Percentiles rank a stretch among this genome's conserved stretches.
Conservation (phyloP, 371 early-diverging fungal genomes). For the Mycotypha africana region DNA sequence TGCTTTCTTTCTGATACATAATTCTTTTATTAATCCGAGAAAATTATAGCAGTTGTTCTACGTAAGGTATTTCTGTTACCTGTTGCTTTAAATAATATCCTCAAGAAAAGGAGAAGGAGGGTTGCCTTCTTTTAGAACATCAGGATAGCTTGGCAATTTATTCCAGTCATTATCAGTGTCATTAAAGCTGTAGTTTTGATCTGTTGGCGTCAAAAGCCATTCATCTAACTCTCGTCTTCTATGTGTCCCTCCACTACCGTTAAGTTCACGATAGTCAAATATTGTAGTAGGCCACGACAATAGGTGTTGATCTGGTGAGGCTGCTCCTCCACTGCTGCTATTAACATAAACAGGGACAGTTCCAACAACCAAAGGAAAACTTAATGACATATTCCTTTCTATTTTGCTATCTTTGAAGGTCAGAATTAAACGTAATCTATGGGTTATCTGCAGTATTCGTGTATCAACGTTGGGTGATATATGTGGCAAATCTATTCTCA, state of each 20-base stretch:
- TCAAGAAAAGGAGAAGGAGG: conserved; percentile 18
- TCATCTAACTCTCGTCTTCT: conserved; percentile 4
- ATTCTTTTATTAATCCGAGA: too few species aligned
- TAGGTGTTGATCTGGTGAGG: background rate
- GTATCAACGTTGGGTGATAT: conserved; percentile 9
- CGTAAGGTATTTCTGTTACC: too few species aligned
- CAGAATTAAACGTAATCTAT: conserved; percentile 10
- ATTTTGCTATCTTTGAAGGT: conserved; percentile 4
- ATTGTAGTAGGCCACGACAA: too few species aligned
- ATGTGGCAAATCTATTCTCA: conserved; percentile 12
- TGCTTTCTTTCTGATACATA: too few species aligned
- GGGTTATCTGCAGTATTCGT: conserved; percentile 8
- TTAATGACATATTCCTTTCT: conserved; percentile 15
- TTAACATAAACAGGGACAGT: conserved; percentile 9
- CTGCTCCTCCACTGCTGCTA: background rate
- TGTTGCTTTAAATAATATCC: too few species aligned
- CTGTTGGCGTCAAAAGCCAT: conserved; percentile 1
- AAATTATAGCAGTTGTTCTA: too few species aligned
- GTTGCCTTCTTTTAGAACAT: conserved; percentile 10
- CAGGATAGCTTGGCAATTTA: conserved; percentile 11
- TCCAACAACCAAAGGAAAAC: conserved; percentile 12
- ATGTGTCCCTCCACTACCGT: background rate
- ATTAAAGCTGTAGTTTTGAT: background rate
- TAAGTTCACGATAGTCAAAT: too few species aligned
- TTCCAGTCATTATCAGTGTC: background rate